Base-by-base conservation (phyloP, 768 basidiomycete species). In the Punctularia strigosozonata region DNA sequence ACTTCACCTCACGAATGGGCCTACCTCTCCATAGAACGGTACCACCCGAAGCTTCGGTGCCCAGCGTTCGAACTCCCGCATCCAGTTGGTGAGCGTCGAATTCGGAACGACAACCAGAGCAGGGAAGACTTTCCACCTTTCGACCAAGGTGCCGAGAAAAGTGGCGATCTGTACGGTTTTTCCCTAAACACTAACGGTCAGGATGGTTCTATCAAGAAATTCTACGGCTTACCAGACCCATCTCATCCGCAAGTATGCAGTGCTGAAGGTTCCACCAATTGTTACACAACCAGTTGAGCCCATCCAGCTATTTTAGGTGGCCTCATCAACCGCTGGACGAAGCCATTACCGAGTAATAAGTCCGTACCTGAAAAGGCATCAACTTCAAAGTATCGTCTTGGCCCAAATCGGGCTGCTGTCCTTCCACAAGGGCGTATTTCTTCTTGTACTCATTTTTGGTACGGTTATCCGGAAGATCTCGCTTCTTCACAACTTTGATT, bases 211-310 rank as follows among this genome's bases (percentile, higher is more conserved):
- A 31, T n/a, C 13, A 17, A 19, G 20, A 12, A 12, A 38, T 7
- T 24, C 17, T 19, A 37, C 14, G 19, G 53, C 66, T 37, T 56
- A 87, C 89, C 54, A 91, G 60, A 42, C 91, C 91, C 95, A 99
- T 98, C 58, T 98, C 95, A 54, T 99, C 95, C 3, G 95, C 94
- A 17, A 98, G 71, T 45, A 92, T 92, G 44, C 81, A 88, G 31
- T 77, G 75, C 44, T 88, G 88, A 31, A 65, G 69, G 46, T 73
- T 78, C 79, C 81, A 88, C 90, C 90, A 92, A 45, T 90, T 88
- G 46, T 80, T 74, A 46, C 73, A 79, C 33, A 89, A 64, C 87
- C 84, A 88, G 39, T 86, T 85, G 38, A 87, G 78, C 24, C 84
- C 85, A 21, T 84, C 79, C 6, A 82, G 69, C 80, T 84, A 43